Conservation (phyloP, 441 rosid genomes). For the Brassica balearica region DNA sequence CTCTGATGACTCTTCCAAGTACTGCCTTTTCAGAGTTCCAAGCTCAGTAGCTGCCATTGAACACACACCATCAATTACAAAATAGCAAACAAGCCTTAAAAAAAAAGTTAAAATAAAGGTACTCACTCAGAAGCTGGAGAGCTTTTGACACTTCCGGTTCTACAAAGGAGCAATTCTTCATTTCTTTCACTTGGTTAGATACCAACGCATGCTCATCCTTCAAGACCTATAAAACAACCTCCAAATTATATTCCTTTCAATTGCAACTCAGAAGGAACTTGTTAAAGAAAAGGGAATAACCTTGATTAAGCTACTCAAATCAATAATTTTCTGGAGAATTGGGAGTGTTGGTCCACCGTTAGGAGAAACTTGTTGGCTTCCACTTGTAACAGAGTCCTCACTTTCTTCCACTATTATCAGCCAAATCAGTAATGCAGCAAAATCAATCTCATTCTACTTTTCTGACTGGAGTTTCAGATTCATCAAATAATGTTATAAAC, state of each 20-base stretch:
- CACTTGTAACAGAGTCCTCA: slow-evolving; percentile 48
- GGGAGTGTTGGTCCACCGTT: slow-evolving; percentile 67
- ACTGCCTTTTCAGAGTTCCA: slow-evolving; percentile 71
- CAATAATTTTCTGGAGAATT: slow-evolving; percentile 65
- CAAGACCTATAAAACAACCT: slow-evolving; percentile 55
- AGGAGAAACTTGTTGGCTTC: slow-evolving; percentile 52
- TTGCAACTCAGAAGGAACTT: slow-evolving; percentile 19
- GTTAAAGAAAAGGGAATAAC: slow-evolving; percentile 42
- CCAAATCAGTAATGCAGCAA: slow-evolving; percentile 23
- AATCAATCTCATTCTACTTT: background rate
- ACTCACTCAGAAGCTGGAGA: slow-evolving; percentile 65
- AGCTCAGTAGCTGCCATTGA: slow-evolving; percentile 61
- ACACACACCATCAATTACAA: slow-evolving; percentile 20
- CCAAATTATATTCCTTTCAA: background rate
- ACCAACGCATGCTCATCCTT: slow-evolving; percentile 67
- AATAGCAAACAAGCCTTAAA: slow-evolving; percentile 3
- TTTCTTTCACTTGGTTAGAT: slow-evolving; percentile 58
- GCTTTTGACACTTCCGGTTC: slow-evolving; percentile 54
- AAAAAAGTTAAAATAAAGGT: background rate
- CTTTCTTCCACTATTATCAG: slow-evolving; percentile 47
- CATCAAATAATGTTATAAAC: background rate
- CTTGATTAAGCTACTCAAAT: slow-evolving; percentile 68
- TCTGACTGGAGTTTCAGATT: slow-evolving; percentile 9
- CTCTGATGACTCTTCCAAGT: slow-evolving; percentile 67
- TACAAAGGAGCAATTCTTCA: slow-evolving; percentile 52